Evolutionary conservation across 768 basidiomycete genomes (phyloP).

Genomic region (Xanthoconium purpureum): DNA sequence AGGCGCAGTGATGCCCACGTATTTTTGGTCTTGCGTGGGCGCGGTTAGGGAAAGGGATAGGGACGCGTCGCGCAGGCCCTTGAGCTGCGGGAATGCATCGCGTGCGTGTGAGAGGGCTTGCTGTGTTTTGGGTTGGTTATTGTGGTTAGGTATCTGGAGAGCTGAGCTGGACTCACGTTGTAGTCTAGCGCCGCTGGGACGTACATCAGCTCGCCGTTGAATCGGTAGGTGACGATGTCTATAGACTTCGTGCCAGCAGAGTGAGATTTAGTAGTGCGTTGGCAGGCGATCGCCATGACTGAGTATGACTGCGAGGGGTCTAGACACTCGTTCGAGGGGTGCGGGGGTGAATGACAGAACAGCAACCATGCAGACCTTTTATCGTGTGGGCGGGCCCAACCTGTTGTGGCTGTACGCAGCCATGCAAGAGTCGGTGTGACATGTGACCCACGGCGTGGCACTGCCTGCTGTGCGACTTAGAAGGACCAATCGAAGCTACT

Average conservation of each 20-base stretch:
- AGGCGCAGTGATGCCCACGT: constrained; percentile 48
- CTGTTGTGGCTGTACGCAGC: no score
- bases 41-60: constrained; percentile 45
- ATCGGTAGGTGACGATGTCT: constrained; percentile 52
- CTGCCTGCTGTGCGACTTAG: no score
- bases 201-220: constrained; percentile 44
- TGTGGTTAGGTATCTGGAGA: no score
- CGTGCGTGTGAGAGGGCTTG: constrained; percentile 50
- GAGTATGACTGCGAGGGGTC: not conserved
- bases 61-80: constrained; percentile 34
- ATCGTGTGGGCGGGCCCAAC: no score
- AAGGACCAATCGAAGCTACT: no score
- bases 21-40: constrained; percentile 31
- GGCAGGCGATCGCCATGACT: not conserved
- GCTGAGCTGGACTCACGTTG: constrained; percentile 32
- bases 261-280: not conserved
- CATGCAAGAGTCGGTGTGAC: no score
- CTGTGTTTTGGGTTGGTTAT: constrained; percentile 23
- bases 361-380: not conserved
- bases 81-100: constrained; percentile 46
- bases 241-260: not conserved
- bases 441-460: no score
- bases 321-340: not conserved
- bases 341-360: not conserved
- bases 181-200: constrained; percentile 45